Evolutionary conservation across 169 alveolate species (phyloP), one percentile per base, ranked within the genome.

Genomic region (Theileria sp.): DNA sequence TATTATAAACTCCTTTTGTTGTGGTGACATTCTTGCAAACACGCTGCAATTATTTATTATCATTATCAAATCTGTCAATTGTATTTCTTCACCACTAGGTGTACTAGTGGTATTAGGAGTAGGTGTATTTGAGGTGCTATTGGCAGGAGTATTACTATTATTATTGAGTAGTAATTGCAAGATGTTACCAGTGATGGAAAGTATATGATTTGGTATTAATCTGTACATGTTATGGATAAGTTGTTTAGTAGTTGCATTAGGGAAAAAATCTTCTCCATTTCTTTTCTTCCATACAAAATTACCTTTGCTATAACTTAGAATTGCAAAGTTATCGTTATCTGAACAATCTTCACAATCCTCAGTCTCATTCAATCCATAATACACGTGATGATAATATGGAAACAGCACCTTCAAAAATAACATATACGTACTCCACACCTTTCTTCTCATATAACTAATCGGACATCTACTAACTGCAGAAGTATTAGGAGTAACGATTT

Each of bases 1-100:
- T 80, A 92, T 77, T 75, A 79, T 72, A 34, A 89, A 86, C 83
- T 94, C 98, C 93, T 98, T 98, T 80, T 98, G 95, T 70, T 89
- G 92, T 13, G 99, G 99, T 30, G 99, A 95, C 71, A 98, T 95
- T 54, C 99, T 90, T 51, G 99, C 98, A 91, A 95, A 98, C 51
- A 98, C 93, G 67, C 91, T 76, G 19, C 92, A 64, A 38, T 92
- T 73, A 60, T 86, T 78, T 38, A 92, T 80, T 62, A 92, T 74
- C 60, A 86, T 70, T 28, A 67, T 69, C 50, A 86, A 75, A 44
- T 86, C 86, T 68, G 34, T 68, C 56, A 79, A 71, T 21, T 77
- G 67, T 10, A 36, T 60, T 10, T 12, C 72, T 4, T 72, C 58
- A 58, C 54, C 88, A 56, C 26, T 77, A 15, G 19, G 56, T 38